Conservation (phyloP, 164 flowering plant genomes). For the Cinnamomum chago region DNA sequence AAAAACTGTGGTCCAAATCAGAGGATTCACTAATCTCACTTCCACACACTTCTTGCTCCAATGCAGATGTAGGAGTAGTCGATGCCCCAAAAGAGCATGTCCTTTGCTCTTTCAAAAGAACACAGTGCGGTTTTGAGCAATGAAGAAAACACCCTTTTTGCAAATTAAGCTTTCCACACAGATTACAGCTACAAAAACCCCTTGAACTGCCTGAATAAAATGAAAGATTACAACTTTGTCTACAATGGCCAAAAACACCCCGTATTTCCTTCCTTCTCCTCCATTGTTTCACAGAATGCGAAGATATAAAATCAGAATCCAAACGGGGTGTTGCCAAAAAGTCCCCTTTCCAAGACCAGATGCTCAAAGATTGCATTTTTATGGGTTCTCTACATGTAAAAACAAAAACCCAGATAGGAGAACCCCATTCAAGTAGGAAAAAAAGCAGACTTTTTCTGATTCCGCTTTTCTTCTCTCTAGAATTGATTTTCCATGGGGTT, state of each 20-base stretch:
- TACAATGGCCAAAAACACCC: constrained; percentile 7
- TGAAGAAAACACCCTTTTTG: constrained; percentile 18
- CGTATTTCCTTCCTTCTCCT: constrained; percentile 25
- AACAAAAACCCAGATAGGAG: constrained; percentile 17
- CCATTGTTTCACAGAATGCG: constrained; percentile 17
- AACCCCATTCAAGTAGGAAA: constrained; percentile 1
- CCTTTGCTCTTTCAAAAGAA: constrained; percentile 19
- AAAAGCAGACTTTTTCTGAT: neutral
- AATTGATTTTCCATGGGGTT: neutral
- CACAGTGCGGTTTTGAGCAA: constrained; percentile 16
- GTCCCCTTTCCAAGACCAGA: constrained; percentile 37
- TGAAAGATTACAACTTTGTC: constrained; percentile 11
- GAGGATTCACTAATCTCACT: constrained; percentile 24
- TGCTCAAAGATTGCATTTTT: constrained; percentile 56
- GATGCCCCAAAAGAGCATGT: constrained; percentile 17
- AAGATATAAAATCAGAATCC: constrained; percentile 26
- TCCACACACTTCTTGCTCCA: constrained; percentile 38
- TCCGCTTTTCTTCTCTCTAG: neutral
- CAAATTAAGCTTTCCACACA: constrained; percentile 15
- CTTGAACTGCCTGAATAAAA: constrained; percentile 22
- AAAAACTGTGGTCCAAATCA: constrained; percentile 15
- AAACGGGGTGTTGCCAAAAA: constrained; percentile 30
- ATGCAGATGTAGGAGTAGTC: constrained; percentile 32
- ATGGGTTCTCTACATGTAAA: neutral
- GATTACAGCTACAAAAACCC: constrained; percentile 3